Percentiles rank a stretch among this genome's conserved stretches.
Evolutionary conservation across 106 monocot species (phyloP).

Genomic region (Phalaenopsis equestris): DNA sequence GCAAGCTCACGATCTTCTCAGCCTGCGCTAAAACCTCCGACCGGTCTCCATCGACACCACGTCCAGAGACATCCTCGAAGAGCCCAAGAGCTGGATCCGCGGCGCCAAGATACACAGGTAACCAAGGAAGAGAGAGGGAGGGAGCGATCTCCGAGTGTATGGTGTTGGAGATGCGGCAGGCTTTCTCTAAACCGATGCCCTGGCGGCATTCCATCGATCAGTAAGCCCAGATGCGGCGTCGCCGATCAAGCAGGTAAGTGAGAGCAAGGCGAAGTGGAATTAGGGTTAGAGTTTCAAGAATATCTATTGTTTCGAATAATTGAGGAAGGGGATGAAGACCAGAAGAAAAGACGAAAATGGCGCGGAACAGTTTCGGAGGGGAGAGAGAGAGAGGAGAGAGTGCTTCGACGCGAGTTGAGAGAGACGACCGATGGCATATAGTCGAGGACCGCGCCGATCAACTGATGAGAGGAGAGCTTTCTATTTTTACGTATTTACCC

Average conservation of each 20-base stretch:
- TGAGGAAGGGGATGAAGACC: not conserved
- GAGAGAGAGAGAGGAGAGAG: not conserved
- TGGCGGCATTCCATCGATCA: constrained; percentile 28
- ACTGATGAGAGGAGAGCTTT: not conserved
- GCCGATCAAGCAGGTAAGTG: not conserved
- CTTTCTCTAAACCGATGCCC: constrained; percentile 53
- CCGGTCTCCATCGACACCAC: constrained; percentile 20
- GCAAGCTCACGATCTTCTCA: constrained; percentile 44
- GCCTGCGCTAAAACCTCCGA: constrained; percentile 46
- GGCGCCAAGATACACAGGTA: constrained; percentile 55
- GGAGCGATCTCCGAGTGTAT: constrained; percentile 67
- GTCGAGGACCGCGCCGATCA: not conserved
- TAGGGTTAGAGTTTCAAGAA: constrained; percentile 7
- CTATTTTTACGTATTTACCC: not conserved
- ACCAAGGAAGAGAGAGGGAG: constrained; percentile 62
- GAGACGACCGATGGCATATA: constrained; percentile 5
- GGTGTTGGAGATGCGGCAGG: constrained; percentile 73
- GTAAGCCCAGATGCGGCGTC: not conserved
- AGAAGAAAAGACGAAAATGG: constrained; percentile 1
- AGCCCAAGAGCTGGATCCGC: constrained; percentile 34
- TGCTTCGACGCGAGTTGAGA: not conserved
- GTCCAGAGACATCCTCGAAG: constrained; percentile 27
- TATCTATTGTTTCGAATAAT: not conserved
- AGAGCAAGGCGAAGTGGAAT: not conserved
- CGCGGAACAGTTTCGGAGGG: not conserved